Percentiles rank a stretch among this genome's conserved stretches.
Conservation (phyloP, 495 filamentous ascomycete genomes). For the Talaromyces thailandensis region DNA sequence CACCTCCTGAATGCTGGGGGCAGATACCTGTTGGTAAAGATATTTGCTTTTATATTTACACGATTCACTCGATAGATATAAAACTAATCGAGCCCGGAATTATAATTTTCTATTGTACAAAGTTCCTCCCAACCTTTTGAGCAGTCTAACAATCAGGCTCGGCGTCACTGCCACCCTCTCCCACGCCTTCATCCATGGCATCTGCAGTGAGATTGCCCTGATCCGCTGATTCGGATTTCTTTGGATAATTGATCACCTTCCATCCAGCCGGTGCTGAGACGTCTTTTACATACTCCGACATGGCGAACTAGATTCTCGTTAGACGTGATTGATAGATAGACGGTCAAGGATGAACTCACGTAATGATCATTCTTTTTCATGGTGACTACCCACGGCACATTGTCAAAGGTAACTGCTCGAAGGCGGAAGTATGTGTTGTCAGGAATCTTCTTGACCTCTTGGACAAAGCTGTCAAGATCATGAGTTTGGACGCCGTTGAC, state of each 20-base stretch:
- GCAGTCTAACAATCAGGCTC: slow-evolving; percentile 1
- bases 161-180: slow-evolving; percentile 24
- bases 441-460: slow-evolving; percentile 72
- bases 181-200: slow-evolving; percentile 32
- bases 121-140: not conserved
- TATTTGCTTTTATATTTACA: not conserved
- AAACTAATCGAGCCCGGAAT: not conserved
- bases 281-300: slow-evolving; percentile 79
- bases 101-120: not conserved
- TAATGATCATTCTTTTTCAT: slow-evolving; percentile 99
- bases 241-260: slow-evolving; percentile 64
- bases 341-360: slow-evolving; percentile 25
- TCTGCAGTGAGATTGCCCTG: slow-evolving; percentile 35
- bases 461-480: slow-evolving; percentile 70
- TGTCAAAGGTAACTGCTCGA: slow-evolving; percentile 91
- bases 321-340: not conserved
- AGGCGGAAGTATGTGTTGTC: slow-evolving; percentile 98
- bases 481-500: slow-evolving; percentile 83
- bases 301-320: slow-evolving; percentile 55
- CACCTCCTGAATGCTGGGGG: not conserved
- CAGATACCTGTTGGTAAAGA: not conserved
- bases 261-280: slow-evolving; percentile 52
- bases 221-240: slow-evolving; percentile 30
- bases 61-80: not conserved
- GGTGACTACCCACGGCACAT: slow-evolving; percentile 93